Base-by-base conservation (phyloP, 257 asterid species). In the Fraxinus excelsior region DNA sequence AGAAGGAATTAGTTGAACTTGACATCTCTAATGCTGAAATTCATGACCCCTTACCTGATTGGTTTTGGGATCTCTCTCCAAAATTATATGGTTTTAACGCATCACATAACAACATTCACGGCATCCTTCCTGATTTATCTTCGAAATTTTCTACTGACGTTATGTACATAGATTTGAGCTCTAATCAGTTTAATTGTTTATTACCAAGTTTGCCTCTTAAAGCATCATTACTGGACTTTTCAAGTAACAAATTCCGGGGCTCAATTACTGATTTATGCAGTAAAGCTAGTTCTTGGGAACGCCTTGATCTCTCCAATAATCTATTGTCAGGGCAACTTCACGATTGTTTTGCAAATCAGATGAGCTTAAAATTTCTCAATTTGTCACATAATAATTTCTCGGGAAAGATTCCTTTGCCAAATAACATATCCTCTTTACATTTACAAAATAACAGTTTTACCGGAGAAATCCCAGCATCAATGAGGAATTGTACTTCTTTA, bases 391-490 rank as follows among this genome's bases (percentile, higher is more conserved):
- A 81, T 67, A 8, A 72, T 35, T 56, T 81, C 10, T n/a, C 42
- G 42, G 81, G 76, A 26, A 18, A 53, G 28, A 72, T 81, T 16
- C 82, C 75, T 8, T 26, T 19, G 7, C 67, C 62, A 44, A 31
- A 25, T 4, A 31, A 14, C 9, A 68, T 67, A 21, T 1, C 37
- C 1, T 18, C 38, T 42, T 37, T 82, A 62, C 16, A 49, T 32
- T 37, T 82, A 46, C 25, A 40, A 2, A 56, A 74, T 56, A 82
- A 78, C 37, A 74, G 44, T 32, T 51, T 82, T 12, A 16, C 56
- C 7, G 80, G 80, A 25, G 78, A 34, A 21, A n/a, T 82, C 38
- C 82, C 85, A 6, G 18, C 25, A 26, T 82, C 82, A 3, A 9
- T 81, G 77, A 56, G 29, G 16, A 77, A 81, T 26, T 81, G 72